Conservation (phyloP, 1,284 basidiomycete genomes). For the Pascua guehoae region DNA sequence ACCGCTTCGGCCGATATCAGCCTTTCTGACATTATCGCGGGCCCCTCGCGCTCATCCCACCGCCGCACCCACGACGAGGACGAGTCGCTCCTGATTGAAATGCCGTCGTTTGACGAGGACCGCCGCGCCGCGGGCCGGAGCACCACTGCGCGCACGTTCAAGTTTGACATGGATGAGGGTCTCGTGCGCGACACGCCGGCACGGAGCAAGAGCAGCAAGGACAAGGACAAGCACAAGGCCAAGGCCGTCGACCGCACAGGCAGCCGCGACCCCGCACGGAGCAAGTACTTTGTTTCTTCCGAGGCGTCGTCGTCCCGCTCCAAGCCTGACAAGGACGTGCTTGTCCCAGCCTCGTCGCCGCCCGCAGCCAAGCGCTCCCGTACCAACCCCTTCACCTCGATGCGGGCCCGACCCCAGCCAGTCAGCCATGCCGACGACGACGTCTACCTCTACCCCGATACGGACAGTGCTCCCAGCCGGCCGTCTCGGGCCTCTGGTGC, state of each 20-base stretch:
- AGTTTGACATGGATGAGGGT: constrained; percentile 8
- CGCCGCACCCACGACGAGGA: constrained; percentile 16
- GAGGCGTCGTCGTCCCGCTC: too few species aligned
- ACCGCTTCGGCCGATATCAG: not conserved
- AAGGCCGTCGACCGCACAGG: too few species aligned
- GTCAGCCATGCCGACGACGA: too few species aligned
- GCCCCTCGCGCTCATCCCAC: not conserved
- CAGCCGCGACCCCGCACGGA: too few species aligned
- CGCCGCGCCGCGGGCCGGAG: not conserved
- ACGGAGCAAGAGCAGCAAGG: not conserved
- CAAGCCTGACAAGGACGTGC: too few species aligned
- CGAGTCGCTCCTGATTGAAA: not conserved
- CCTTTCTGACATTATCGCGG: not conserved
- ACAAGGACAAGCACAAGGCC: not conserved
- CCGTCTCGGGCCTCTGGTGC: too few species aligned
- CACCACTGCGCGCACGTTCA: constrained; percentile 24
- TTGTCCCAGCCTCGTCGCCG: too few species aligned
- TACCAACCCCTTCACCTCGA: not conserved
- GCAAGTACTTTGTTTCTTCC: too few species aligned
- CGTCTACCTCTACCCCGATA: too few species aligned
- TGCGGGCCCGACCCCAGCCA: too few species aligned
- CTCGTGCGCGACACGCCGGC: not conserved
- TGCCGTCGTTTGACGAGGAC: not conserved
- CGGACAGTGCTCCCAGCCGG: too few species aligned
- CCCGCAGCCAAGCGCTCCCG: not conserved